These are phyloP conservation scores for Ophiostoma perfectum DNA, from an alignment of 2,329 filamentous ascomycete genomes.

Conservation along the genomic window DNA sequence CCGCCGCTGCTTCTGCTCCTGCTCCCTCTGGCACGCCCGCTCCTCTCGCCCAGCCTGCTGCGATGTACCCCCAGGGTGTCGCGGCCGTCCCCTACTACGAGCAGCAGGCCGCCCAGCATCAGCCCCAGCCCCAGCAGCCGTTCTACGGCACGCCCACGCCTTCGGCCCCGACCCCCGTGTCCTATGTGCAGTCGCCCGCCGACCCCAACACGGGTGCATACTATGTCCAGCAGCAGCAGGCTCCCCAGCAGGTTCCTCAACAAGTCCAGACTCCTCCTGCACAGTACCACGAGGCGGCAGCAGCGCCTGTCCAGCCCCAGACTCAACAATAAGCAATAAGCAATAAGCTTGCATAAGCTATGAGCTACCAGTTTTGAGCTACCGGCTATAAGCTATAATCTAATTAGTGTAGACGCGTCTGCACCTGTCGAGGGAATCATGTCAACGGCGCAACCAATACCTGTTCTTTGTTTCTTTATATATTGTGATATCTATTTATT, in stretches of 20 bases:
- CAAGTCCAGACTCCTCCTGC: not conserved
- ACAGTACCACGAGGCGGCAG: no score
- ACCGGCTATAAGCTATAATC: no score
- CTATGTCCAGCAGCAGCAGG: constrained; percentile 26
- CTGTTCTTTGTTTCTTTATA: no score
- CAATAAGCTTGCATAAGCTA: no score
- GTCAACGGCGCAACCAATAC: no score
- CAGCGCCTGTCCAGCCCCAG: not conserved
- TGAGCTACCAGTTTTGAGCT: no score
- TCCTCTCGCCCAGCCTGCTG: not conserved
- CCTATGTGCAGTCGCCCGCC: not conserved
- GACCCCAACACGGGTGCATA: not conserved
- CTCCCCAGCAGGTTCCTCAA: not conserved
- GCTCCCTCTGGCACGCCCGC: not conserved
- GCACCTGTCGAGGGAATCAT: no score
- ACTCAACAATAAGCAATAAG: not conserved
- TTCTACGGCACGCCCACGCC: not conserved
- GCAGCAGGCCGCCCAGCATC: constrained; percentile 22
- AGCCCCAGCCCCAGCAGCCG: constrained; percentile 12
- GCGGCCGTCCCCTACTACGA: constrained; percentile 21
- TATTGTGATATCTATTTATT: no score
- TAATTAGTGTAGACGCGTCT: no score
- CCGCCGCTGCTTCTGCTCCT: not conserved
- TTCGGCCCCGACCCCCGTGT: not conserved
- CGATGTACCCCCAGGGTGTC: not conserved